Conservation (phyloP, 2,329 filamentous ascomycete genomes). For the Trichoderma guizhouense region DNA sequence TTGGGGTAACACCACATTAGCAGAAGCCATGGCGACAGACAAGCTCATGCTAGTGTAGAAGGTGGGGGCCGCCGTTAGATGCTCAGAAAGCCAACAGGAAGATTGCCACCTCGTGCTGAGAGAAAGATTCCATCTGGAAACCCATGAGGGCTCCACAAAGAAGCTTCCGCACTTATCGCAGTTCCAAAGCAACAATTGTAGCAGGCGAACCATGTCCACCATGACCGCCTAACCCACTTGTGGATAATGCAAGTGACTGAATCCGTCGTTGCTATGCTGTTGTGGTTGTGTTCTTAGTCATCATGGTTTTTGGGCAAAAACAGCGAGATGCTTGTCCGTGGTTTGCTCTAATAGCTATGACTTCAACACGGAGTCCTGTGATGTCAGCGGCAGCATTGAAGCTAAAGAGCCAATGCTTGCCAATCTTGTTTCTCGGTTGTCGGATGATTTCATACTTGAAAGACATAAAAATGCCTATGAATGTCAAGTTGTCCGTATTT, state of each 20-base stretch:
- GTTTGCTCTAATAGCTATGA: too few relatives aligned
- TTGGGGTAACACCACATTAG: not conserved
- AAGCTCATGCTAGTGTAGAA: not conserved
- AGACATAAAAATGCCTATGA: too few relatives aligned
- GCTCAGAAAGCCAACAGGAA: not conserved
- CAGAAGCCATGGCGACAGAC: not conserved
- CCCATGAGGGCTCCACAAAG: not conserved
- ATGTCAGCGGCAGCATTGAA: too few relatives aligned
- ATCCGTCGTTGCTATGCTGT: not conserved
- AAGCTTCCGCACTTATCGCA: not conserved
- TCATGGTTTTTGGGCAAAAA: not conserved
- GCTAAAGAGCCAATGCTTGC: too few relatives aligned
- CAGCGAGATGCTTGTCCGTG: not conserved
- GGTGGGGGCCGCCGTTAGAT: not conserved
- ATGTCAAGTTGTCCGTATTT: not conserved
- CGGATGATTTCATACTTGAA: too few relatives aligned
- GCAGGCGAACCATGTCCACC: not conserved
- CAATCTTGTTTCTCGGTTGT: too few relatives aligned
- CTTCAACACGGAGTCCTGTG: too few relatives aligned
- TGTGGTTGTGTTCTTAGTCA: not conserved
- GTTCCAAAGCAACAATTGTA: not conserved
- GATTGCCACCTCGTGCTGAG: not conserved
- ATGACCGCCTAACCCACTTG: not conserved
- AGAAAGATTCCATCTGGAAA: not conserved
- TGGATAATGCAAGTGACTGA: not conserved